Conservation (phyloP, 2,329 filamentous ascomycete species). For the Reticulascus tulasneorum region DNA sequence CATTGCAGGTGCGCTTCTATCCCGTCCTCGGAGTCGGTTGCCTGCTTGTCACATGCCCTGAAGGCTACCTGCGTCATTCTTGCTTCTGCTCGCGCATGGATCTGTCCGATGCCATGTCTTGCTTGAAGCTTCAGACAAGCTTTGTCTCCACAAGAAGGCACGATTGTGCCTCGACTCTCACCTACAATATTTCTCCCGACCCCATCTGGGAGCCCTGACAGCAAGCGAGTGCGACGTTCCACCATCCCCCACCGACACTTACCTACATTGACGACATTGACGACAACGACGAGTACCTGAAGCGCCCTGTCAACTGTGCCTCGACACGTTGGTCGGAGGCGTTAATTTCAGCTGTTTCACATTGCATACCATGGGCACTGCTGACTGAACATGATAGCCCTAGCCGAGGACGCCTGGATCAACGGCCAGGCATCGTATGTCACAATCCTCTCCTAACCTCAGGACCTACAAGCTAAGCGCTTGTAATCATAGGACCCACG, state of each 20-base stretch:
- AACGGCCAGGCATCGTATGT: conserved; percentile 28
- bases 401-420: conserved; percentile 36
- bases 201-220: no score
- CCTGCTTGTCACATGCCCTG: conserved; percentile 10
- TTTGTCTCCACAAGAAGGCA: neutral
- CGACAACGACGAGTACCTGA: no score
- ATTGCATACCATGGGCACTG: neutral
- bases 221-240: no score
- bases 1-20: neutral
- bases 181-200: no score
- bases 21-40: conserved; percentile 1
- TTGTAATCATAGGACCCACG: conserved; percentile 44
- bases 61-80: conserved; percentile 12
- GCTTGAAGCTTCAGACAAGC: neutral
- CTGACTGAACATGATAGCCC: conserved; percentile 20
- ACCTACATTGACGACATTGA: no score
- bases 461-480: conserved; percentile 2
- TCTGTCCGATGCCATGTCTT: neutral
- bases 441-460: neutral
- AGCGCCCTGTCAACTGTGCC: no score
- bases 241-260: conserved; percentile 1
- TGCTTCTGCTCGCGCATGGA: conserved; percentile 2
- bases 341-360: no score
- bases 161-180: neutral
- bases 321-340: neutral